Percentiles rank a stretch among this genome's conserved stretches.
phyloP scores from a whole-genome alignment of 106 monocot species.

The Dendrobium chrysotoxum region DNA sequence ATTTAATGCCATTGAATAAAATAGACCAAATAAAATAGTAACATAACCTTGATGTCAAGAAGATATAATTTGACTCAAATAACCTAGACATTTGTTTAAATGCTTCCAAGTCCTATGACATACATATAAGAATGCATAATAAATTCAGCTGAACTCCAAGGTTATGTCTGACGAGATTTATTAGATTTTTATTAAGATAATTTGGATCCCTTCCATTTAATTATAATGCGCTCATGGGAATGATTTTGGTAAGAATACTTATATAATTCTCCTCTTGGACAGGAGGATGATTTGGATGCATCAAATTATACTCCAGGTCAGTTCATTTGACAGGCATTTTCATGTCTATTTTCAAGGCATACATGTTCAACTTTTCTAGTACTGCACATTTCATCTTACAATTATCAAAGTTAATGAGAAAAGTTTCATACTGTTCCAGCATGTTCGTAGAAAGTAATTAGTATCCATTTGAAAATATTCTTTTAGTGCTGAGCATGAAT shows the following conservation, averaged over 20 bases:
- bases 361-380: neutral
- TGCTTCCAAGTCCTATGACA: too few relatives aligned
- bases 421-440: neutral
- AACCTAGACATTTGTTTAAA: neutral
- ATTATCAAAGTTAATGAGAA: neutral
- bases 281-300: slow-evolving; percentile 82
- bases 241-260: neutral
- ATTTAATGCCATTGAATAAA: neutral
- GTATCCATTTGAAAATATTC: neutral
- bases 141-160: neutral
- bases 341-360: neutral
- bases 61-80: neutral
- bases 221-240: neutral
- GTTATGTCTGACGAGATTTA: neutral
- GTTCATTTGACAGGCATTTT: neutral
- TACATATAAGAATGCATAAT: too few relatives aligned
- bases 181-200: neutral
- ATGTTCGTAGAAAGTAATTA: neutral
- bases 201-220: neutral
- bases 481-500: neutral
- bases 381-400: neutral
- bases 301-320: slow-evolving; percentile 53
- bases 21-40: neutral
- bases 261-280: slow-evolving; percentile 8
- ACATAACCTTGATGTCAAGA: neutral